Evolutionary conservation across 1,139 yeast species (phyloP).

Genomic region (Candida gigantensis): DNA sequence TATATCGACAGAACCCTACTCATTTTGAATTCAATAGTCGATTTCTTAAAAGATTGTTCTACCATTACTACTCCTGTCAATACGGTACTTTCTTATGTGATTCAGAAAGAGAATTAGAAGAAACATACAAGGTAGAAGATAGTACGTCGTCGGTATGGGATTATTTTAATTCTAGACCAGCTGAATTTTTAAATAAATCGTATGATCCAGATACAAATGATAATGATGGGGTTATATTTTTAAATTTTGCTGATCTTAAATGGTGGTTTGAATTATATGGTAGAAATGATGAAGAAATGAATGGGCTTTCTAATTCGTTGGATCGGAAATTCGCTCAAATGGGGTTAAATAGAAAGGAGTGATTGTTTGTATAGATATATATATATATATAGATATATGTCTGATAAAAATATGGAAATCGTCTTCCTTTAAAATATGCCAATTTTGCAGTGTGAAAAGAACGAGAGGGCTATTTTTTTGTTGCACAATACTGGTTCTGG

Average conservation of each 20-base stretch:
- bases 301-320: slow-evolving; percentile 50
- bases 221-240: slow-evolving; percentile 54
- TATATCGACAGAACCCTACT: slow-evolving; percentile 67
- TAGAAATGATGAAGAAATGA: slow-evolving; percentile 78
- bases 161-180: slow-evolving; percentile 74
- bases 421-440: too few species aligned
- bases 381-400: too few species aligned
- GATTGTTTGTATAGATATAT: not conserved
- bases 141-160: slow-evolving; percentile 89
- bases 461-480: too few species aligned
- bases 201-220: slow-evolving; percentile 35
- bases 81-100: slow-evolving; percentile 88
- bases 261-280: slow-evolving; percentile 93
- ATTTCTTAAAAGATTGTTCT: slow-evolving; percentile 76
- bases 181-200: slow-evolving; percentile 63
- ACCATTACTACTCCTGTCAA: slow-evolving; percentile 91
- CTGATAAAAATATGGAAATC: too few species aligned
- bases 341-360: slow-evolving; percentile 17
- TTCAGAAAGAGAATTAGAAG: slow-evolving; percentile 59
- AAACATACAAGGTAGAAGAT: slow-evolving; percentile 33
- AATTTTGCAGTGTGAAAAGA: too few species aligned
- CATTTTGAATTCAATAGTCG: slow-evolving; percentile 87
- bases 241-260: slow-evolving; percentile 65
- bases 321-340: slow-evolving; percentile 46
- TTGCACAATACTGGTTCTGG: too few species aligned